Evolutionary conservation across 768 basidiomycete species (phyloP).

Genomic region (Podaxis sp.): DNA sequence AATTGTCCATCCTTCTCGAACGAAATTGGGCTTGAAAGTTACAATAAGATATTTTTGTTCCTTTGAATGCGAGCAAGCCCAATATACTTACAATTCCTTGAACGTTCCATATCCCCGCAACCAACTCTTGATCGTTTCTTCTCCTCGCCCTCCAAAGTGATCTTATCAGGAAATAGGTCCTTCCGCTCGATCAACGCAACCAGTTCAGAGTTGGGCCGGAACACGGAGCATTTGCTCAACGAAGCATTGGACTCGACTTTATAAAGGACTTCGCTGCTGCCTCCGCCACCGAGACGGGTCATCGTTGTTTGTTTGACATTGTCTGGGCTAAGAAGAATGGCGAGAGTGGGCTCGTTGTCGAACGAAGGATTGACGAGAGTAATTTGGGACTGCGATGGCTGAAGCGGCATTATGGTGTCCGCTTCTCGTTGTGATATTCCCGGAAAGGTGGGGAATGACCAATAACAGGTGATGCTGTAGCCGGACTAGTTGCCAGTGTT

Average conservation of each 20-base stretch:
- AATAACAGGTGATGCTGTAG: too few species aligned
- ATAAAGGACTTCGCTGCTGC: not conserved
- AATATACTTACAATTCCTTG: slow-evolving; percentile 20
- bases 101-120: slow-evolving; percentile 22
- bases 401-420: not conserved
- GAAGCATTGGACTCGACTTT: slow-evolving; percentile 7
- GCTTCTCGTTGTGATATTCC: not conserved
- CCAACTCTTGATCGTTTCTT: slow-evolving; percentile 23
- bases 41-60: not conserved
- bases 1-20: slow-evolving; percentile 22
- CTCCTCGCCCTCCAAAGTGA: slow-evolving; percentile 22
- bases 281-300: not conserved
- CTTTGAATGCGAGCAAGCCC: not conserved
- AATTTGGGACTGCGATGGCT: slow-evolving; percentile 9
- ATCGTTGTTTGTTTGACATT: slow-evolving; percentile 19
- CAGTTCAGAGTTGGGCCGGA: slow-evolving; percentile 9
- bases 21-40: slow-evolving; percentile 22
- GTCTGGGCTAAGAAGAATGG: slow-evolving; percentile 15
- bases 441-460: not conserved
- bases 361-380: slow-evolving; percentile 17
- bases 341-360: slow-evolving; percentile 11
- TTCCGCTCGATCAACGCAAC: slow-evolving; percentile 21
- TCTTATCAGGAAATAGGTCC: slow-evolving; percentile 24
- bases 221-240: slow-evolving; percentile 6
- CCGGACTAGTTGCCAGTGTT: too few species aligned